These are phyloP conservation scores for Gleditsia sinensis DNA, from an alignment of 306 rosid genomes.

Conservation along the genomic window DNA sequence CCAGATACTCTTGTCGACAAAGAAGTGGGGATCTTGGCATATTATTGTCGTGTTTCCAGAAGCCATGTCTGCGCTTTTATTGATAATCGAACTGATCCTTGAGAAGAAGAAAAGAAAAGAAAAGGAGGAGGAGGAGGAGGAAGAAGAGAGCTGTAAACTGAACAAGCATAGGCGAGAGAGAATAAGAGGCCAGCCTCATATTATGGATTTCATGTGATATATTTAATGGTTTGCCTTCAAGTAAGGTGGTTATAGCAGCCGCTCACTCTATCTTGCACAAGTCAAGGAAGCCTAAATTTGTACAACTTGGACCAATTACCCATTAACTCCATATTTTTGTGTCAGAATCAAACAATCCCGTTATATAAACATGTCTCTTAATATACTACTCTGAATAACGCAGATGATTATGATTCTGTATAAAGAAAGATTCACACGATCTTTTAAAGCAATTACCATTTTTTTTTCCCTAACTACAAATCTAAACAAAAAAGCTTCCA, in stretches of 20 bases:
- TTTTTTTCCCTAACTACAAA: no score
- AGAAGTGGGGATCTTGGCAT: constrained; percentile 44
- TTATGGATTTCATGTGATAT: constrained; percentile 32
- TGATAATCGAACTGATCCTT: neutral
- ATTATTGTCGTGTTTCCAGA: constrained; percentile 36
- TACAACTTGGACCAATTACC: no score
- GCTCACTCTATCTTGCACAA: constrained; percentile 6
- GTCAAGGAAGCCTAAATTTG: neutral
- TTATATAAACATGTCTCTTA: no score
- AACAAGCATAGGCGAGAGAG: neutral
- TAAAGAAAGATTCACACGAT: no score
- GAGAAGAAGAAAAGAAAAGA: neutral
- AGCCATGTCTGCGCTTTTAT: neutral
- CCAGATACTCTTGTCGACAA: constrained; percentile 18
- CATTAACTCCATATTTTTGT: no score
- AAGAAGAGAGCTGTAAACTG: neutral
- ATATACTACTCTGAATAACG: no score
- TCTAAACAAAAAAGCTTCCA: no score
- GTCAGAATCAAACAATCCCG: no score
- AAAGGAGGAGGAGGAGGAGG: neutral
- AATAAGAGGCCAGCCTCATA: constrained; percentile 38
- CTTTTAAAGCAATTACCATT: no score
- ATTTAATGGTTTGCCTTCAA: constrained; percentile 40
- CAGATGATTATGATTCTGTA: no score
- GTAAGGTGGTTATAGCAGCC: constrained; percentile 31